These are phyloP conservation scores for Nyssa sinensis DNA, from an alignment of 148 eudicot species.

Conservation along the genomic window DNA sequence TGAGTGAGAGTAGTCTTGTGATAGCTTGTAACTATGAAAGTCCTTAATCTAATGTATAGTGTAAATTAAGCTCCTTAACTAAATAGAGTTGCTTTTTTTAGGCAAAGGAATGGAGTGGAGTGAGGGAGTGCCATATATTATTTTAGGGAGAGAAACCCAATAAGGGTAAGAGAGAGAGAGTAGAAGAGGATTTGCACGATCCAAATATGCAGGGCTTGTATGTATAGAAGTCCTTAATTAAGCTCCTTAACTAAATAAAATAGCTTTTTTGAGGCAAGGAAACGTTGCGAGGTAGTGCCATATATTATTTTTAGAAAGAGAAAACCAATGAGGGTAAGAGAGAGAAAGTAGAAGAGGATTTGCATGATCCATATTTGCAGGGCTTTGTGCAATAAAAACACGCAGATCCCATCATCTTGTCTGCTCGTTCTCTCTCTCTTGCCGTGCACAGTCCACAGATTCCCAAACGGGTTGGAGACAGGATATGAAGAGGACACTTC, in stretches of 20 bases:
- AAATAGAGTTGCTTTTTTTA: not conserved
- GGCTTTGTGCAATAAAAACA: slow-evolving; percentile 15
- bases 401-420: slow-evolving; percentile 23
- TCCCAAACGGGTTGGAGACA: too few species aligned
- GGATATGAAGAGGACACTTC: too few species aligned
- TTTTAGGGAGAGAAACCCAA: not conserved
- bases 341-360: not conserved
- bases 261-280: not conserved
- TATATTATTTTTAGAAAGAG: not conserved
- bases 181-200: not conserved
- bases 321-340: not conserved
- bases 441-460: not conserved
- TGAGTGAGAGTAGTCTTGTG: not conserved
- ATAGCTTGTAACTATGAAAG: not conserved
- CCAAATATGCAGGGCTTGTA: slow-evolving; percentile 12
- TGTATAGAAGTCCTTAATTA: not conserved
- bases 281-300: not conserved
- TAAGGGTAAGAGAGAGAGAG: not conserved
- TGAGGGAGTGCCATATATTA: not conserved
- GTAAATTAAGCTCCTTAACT: not conserved
- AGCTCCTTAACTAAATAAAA: not conserved
- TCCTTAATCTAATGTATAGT: not conserved
- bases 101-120: not conserved
- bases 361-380: slow-evolving; percentile 11
- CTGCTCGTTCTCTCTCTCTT: slow-evolving; percentile 5